Base-by-base conservation (phyloP, 1,139 yeast genomes). In the Diutina ranongensis region DNA sequence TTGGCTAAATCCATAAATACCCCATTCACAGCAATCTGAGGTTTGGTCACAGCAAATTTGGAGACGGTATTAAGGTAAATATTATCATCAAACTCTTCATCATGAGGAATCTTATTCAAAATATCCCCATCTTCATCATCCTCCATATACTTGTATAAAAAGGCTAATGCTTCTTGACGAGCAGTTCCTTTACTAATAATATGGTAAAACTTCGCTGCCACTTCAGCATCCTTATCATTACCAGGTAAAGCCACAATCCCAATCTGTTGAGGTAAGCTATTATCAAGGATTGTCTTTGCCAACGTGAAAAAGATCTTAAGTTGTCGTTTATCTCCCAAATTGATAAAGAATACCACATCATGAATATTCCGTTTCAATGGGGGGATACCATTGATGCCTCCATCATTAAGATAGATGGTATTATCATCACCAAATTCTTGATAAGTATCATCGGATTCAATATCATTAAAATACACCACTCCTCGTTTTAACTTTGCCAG, bases 391-490 rank as follows among this genome's bases (percentile, higher is more conserved):
- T n/a, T n/a, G 47, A 59, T 51, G 15, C 48, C 44, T 5, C 35
- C 19, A 3, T 31, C 7, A 7, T 28, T n/a, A 13, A 19, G 63
- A 57, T 78, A 49, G 44, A 64, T 71, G 3, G 61, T 52, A 25
- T 78, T 61, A 49, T 79, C 69, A 1, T 61, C 50, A 0, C 76
- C 57, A 57, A 76, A 74, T 3, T 63, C 58, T 1, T 59, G 55
- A 58, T 85, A 89, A 35, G 65, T 67, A 0, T 59, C 57, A 54
- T 88, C 96, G 0, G 52, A 57, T 53, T 81, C 94, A 12, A 92
- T 63, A 60, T 92, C 83, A 55, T 89, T 94, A 53, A 89, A 70
- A 65, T 81, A 89, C 1, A 83, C 69, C 7, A 89, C 74, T 0
- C 78, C 76, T 15, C 68, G 65, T 1, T 54, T 52, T 3, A 50